These are phyloP conservation scores for Elongisporangium undulatum DNA, from an alignment of 352 stramenopile species.

Conservation along the genomic window DNA sequence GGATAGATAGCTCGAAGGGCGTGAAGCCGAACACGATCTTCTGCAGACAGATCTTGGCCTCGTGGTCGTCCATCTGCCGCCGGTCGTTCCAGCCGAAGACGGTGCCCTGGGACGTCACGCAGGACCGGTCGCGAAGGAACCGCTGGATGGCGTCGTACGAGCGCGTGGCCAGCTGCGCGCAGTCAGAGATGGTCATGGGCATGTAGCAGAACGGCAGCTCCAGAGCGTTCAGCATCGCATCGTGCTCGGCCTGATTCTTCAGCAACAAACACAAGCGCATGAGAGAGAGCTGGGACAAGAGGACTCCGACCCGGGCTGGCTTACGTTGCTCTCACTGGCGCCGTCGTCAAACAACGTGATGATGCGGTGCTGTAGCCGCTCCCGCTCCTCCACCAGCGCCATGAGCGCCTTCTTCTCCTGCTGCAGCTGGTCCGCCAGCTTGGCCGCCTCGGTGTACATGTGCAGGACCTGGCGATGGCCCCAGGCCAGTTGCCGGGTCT, in stretches of 20 bases:
- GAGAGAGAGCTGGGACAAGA: too few species aligned
- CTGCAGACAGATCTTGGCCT: constrained; percentile 30
- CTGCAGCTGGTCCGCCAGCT: constrained; percentile 44
- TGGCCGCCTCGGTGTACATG: constrained; percentile 45
- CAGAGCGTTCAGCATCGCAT: constrained; percentile 6
- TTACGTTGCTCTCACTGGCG: constrained; percentile 5
- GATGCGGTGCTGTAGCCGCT: constrained; percentile 34
- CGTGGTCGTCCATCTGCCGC: constrained; percentile 12
- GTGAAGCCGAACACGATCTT: constrained; percentile 25
- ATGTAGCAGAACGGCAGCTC: too few species aligned
- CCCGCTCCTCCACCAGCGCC: constrained; percentile 27
- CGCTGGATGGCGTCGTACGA: constrained; percentile 36
- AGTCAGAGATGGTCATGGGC: constrained; percentile 28
- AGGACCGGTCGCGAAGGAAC: constrained; percentile 38
- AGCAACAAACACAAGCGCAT: too few species aligned
- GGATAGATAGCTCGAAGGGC: constrained; percentile 17
- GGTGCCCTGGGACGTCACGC: constrained; percentile 33
- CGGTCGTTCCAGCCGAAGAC: constrained; percentile 39
- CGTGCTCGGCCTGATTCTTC: too few species aligned
- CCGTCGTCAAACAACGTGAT: constrained; percentile 25
- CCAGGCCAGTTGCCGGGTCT: too few species aligned
- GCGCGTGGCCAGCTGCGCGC: constrained; percentile 24
- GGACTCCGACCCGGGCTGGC: not conserved
- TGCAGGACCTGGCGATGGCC: too few species aligned
- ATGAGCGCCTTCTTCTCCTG: constrained; percentile 47